Evolutionary conservation across 306 rosid genomes (phyloP).

Genomic region (Rosa persica): DNA sequence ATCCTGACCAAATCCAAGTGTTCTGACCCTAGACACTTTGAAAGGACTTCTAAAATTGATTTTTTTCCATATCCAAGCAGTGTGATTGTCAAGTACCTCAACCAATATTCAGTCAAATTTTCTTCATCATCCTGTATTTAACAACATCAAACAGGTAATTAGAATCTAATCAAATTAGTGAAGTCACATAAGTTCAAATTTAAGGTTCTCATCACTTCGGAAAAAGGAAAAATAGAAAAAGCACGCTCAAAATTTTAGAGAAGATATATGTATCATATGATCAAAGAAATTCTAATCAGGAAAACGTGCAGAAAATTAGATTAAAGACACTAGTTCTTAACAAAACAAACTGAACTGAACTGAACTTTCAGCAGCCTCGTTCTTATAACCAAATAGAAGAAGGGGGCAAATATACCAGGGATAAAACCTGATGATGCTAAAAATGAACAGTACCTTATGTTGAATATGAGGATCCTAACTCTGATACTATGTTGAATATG

Average conservation of each 20-base stretch:
- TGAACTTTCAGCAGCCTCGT: neutral
- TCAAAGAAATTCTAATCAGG: neutral
- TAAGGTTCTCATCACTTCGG: neutral
- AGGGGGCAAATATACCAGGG: neutral
- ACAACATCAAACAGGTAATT: constrained; percentile 11
- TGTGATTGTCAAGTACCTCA: constrained; percentile 44
- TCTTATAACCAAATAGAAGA: neutral
- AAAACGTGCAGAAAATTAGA: neutral
- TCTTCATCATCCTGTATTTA: constrained; percentile 51
- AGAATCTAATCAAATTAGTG: constrained; percentile 4
- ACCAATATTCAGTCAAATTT: constrained; percentile 45
- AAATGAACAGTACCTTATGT: neutral
- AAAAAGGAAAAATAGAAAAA: neutral
- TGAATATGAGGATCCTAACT: too few species aligned
- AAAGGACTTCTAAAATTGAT: constrained; percentile 53
- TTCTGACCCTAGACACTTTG: constrained; percentile 51
- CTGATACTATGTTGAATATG: too few species aligned
- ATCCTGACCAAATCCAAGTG: constrained; percentile 50
- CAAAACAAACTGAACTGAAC: neutral
- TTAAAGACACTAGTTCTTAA: neutral
- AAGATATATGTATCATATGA: neutral
- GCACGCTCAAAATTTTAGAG: neutral
- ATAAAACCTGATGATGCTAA: neutral
- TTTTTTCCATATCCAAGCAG: constrained; percentile 57
- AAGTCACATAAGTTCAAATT: neutral